These are phyloP conservation scores for Nigrospora oryzae DNA, from an alignment of 2,329 filamentous ascomycete genomes.

Conservation along the genomic window DNA sequence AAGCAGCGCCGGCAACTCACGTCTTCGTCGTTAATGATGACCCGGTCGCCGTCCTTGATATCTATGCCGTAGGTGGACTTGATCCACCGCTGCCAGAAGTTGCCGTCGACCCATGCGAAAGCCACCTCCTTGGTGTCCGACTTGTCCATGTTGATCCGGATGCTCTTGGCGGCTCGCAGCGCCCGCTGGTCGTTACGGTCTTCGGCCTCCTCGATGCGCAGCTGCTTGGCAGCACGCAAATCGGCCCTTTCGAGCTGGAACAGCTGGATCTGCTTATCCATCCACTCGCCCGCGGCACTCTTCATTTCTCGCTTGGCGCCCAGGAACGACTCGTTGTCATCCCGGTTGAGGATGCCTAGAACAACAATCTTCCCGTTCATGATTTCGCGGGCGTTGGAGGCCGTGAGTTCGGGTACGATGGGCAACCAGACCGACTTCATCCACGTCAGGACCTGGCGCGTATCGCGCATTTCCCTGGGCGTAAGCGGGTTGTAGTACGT, in stretches of 20 bases:
- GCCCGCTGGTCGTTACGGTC: conserved; percentile 87
- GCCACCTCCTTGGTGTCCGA: conserved; percentile 80
- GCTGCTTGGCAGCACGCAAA: conserved; percentile 85
- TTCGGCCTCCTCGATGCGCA: conserved; percentile 92
- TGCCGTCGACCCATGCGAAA: conserved; percentile 95
- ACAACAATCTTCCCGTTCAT: conserved; percentile 96
- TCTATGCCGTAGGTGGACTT: conserved; percentile 91
- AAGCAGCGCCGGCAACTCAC: conserved; percentile 46
- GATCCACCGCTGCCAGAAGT: conserved; percentile 97
- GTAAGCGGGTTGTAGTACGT: conserved; percentile 85
- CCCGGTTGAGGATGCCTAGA: conserved; percentile 75
- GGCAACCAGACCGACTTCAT: conserved; percentile 96
- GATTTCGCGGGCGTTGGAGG: conserved; percentile 84
- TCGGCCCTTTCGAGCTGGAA: conserved; percentile 93
- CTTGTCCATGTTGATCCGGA: conserved; percentile 84
- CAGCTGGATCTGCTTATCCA: conserved; percentile 86
- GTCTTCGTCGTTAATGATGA: conserved; percentile 96
- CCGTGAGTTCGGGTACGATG: conserved; percentile 87
- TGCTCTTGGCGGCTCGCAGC: conserved; percentile 78
- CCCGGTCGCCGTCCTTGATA: conserved; percentile 76
- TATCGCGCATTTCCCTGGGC: conserved; percentile 87
- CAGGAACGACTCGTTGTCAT: conserved; percentile 70
- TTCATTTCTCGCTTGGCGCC: conserved; percentile 83
- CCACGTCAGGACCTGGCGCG: conserved; percentile 73
- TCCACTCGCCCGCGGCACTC: conserved; percentile 93